Conservation (phyloP, 2,329 filamentous ascomycete species). For the Botrytis galanthina region DNA sequence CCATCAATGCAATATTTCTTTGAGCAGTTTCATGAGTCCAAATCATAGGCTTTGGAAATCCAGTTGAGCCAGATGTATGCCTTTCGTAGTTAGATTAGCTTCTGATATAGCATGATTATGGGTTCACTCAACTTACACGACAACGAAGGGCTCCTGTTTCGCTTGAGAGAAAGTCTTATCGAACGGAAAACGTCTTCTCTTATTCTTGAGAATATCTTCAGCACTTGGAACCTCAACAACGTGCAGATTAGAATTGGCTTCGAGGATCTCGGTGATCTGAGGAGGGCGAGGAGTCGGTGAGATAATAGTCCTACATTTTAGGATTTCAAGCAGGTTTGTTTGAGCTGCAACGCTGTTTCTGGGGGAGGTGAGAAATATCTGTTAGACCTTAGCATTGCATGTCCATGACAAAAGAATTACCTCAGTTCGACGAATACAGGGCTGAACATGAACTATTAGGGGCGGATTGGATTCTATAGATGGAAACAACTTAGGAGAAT, state of each 20-base stretch:
- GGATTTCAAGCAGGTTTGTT: not conserved
- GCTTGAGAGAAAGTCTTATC: not conserved
- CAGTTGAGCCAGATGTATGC: not conserved
- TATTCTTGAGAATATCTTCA: not conserved
- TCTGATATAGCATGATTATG: not conserved
- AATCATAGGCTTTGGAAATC: not conserved
- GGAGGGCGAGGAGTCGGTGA: not conserved
- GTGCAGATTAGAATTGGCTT: not conserved
- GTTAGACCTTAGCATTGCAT: not conserved
- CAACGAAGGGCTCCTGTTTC: not conserved
- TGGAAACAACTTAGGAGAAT: not conserved
- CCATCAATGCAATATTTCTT: not conserved
- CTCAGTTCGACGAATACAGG: not conserved
- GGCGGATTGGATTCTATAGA: not conserved
- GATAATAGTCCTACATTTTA: not conserved
- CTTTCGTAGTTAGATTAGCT: not conserved
- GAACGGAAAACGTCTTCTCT: not conserved
- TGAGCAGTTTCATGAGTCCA: not conserved
- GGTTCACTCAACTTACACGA: not conserved
- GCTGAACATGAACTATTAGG: not conserved
- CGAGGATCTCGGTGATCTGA: not conserved
- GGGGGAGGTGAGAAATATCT: not conserved
- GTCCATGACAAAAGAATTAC: not conserved
- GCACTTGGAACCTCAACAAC: not conserved
- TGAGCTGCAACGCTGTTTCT: not conserved